Conservation (phyloP, 2,329 filamentous ascomycete genomes). For the Ophiostoma pallidulum region DNA sequence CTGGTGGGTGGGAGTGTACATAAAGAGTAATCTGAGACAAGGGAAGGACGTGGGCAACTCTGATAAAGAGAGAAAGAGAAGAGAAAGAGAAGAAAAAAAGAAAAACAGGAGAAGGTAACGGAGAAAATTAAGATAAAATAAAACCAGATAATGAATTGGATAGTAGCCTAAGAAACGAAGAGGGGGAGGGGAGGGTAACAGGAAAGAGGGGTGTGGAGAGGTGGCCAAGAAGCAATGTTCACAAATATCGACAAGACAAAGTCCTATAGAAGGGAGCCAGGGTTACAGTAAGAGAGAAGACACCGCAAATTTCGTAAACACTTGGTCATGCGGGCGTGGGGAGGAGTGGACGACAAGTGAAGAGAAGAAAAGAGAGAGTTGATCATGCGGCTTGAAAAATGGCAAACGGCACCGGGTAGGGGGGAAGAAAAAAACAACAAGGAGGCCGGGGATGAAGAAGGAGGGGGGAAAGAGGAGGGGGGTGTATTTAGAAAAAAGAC, state of each 20-base stretch:
- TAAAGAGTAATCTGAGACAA: too few relatives aligned
- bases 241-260: background rate
- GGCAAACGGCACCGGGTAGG: background rate
- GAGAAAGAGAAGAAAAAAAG: background rate
- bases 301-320: background rate
- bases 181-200: too few relatives aligned
- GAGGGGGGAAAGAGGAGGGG: too few relatives aligned
- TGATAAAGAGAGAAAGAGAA: slow-evolving; percentile 12
- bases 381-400: background rate
- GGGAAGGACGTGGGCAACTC: too few relatives aligned
- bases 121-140: background rate
- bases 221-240: background rate
- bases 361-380: background rate
- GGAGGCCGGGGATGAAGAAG: too few relatives aligned
- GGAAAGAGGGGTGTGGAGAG: background rate
- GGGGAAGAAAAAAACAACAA: too few relatives aligned
- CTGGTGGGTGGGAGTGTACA: slow-evolving; percentile 7
- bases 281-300: background rate
- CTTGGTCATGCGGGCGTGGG: background rate
- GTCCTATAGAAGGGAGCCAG: background rate
- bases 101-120: background rate
- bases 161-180: background rate
- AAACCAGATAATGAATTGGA: background rate
- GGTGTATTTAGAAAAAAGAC: too few relatives aligned
- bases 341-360: background rate